Conservation (phyloP, 169 alveolate genomes). For the Plasmodium coatneyi region DNA sequence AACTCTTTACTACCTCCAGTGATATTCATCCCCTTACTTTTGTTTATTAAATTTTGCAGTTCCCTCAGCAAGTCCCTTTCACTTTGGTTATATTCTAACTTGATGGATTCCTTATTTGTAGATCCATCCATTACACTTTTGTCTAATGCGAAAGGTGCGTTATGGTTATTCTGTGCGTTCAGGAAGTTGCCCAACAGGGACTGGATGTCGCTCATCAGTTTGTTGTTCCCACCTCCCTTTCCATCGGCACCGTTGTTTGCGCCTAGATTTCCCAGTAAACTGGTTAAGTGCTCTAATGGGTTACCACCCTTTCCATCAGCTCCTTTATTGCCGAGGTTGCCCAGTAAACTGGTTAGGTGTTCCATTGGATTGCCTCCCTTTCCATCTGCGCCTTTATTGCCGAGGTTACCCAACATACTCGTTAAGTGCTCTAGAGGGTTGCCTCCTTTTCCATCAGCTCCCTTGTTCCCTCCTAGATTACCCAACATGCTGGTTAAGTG, state of each 20-base stretch:
- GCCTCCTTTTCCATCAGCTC: neutral
- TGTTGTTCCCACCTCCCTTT: neutral
- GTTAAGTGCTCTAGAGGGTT: neutral
- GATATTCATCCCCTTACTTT: conserved; percentile 6
- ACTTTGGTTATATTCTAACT: neutral
- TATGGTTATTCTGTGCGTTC: neutral
- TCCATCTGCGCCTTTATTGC: neutral
- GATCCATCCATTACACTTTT: conserved; percentile 28
- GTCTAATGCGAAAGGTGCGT: conserved; percentile 44
- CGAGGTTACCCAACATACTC: conserved; percentile 1
- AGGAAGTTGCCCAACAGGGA: conserved; percentile 29
- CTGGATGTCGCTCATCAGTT: conserved; percentile 2
- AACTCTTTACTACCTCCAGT: neutral
- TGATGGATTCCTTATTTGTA: conserved; percentile 1
- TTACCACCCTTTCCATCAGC: conserved; percentile 13
- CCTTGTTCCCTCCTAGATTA: neutral
- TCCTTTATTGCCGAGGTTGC: neutral
- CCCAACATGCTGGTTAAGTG: conserved; percentile 1
- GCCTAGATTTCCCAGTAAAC: neutral
- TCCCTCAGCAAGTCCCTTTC: conserved; percentile 17
- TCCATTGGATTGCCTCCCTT: neutral
- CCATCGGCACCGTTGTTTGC: neutral
- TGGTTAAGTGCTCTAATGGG: neutral
- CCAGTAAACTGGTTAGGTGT: conserved; percentile 5
- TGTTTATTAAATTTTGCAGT: conserved; percentile 31